These are phyloP conservation scores for Protostelium mycophagum DNA, from an alignment of 78 protist genomes.

Conservation along the genomic window DNA sequence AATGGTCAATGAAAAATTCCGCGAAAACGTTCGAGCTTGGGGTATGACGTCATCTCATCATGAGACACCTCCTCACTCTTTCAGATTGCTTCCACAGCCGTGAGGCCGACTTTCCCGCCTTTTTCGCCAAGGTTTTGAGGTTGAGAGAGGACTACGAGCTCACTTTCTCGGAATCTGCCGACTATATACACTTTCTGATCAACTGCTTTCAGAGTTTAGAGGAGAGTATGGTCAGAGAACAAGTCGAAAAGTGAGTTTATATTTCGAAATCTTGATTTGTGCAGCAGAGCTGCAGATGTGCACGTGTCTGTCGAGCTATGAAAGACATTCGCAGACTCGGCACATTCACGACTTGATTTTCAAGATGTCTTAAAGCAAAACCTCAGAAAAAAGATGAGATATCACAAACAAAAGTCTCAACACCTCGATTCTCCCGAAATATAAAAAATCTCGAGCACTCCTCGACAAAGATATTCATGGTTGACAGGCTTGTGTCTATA, in stretches of 20 bases:
- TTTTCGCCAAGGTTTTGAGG: conserved; percentile 22
- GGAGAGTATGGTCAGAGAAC: conserved; percentile 44
- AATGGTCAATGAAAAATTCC: conserved; percentile 80
- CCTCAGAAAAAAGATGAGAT: conserved; percentile 4
- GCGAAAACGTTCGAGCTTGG: conserved; percentile 57
- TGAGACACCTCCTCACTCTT: conserved; percentile 7
- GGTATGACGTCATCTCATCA: neutral
- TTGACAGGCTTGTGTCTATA: neutral
- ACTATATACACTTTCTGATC: conserved; percentile 49
- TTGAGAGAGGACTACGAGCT: neutral
- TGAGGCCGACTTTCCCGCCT: conserved; percentile 9
- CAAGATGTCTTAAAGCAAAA: conserved; percentile 22
- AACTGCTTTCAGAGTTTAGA: conserved; percentile 67
- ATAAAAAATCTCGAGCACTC: conserved; percentile 5
- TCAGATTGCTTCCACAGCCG: neutral
- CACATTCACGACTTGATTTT: conserved; percentile 6
- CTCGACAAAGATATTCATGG: too few species aligned
- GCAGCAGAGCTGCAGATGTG: too few species aligned
- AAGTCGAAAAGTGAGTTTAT: conserved; percentile 26
- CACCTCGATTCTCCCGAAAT: too few species aligned
- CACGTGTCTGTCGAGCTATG: conserved; percentile 9
- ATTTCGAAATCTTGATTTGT: conserved; percentile 35
- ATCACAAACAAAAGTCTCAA: neutral
- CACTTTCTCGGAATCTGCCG: neutral
- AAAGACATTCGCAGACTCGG: neutral